Conservation (phyloP, 371 early-diverging fungal species). For the Circinella minor region DNA sequence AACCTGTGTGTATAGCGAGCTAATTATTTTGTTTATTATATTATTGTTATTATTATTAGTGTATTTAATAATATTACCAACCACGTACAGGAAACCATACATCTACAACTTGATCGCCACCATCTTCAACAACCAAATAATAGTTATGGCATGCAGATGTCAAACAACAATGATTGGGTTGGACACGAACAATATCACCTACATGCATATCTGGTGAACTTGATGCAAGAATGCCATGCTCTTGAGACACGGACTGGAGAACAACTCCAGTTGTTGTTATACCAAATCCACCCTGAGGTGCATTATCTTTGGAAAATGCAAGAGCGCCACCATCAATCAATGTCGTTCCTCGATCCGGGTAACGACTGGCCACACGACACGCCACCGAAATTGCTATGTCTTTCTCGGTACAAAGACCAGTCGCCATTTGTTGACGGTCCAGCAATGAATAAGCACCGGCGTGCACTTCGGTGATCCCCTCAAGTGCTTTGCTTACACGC, state of each 20-base stretch:
- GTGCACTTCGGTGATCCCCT: conserved; percentile 48
- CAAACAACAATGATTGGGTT: conserved; percentile 51
- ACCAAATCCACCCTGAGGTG: conserved; percentile 54
- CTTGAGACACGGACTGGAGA: conserved; percentile 34
- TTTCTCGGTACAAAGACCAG: conserved; percentile 23
- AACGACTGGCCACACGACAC: conserved; percentile 42
- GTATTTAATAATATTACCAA: conserved; percentile 32
- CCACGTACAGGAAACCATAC: conserved; percentile 55
- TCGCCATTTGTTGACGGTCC: conserved; percentile 50
- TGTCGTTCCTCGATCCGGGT: conserved; percentile 36
- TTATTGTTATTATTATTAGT: too few relatives aligned
- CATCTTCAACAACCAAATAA: conserved; percentile 42
- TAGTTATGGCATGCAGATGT: conserved; percentile 41
- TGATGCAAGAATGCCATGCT: conserved; percentile 41
- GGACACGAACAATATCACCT: conserved; percentile 33
- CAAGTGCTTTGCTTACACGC: conserved; percentile 19
- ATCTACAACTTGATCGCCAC: conserved; percentile 39
- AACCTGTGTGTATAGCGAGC: conserved; percentile 6
- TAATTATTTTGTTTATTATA: neutral
- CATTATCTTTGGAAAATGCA: conserved; percentile 49
- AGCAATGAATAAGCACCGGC: conserved; percentile 44
- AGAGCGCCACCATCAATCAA: conserved; percentile 51
- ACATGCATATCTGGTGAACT: conserved; percentile 18
- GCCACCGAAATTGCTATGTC: conserved; percentile 43
- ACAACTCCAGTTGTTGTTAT: conserved; percentile 4